Conservation (phyloP, 1,284 basidiomycete genomes). For the Phylloboletellus chloephorus region DNA sequence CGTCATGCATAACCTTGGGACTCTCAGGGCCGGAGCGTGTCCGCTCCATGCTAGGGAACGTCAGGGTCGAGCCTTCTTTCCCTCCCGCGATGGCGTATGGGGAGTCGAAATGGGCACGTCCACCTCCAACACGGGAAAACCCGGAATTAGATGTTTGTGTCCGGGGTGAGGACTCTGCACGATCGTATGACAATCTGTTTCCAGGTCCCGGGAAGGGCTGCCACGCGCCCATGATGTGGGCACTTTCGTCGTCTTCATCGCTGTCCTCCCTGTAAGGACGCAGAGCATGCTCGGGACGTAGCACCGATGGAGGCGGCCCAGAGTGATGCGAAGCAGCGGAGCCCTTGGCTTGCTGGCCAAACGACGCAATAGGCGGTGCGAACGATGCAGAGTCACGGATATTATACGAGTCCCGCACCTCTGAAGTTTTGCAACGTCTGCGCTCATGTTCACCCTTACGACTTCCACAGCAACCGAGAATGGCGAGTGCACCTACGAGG, state of each 20-base stretch:
- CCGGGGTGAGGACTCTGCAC: constrained; percentile 26
- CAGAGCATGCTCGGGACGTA: constrained; percentile 71
- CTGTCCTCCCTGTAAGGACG: constrained; percentile 73
- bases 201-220: constrained; percentile 59
- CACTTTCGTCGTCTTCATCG: constrained; percentile 70
- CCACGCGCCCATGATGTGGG: constrained; percentile 83
- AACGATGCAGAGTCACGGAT: constrained; percentile 40
- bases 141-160: constrained; percentile 47
- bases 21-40: constrained; percentile 28
- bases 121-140: constrained; percentile 74
- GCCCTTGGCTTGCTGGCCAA: constrained; percentile 22
- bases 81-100: constrained; percentile 64
- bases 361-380: constrained; percentile 34
- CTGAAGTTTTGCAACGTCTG: constrained; percentile 26
- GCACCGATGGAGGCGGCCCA: constrained; percentile 66
- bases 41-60: constrained; percentile 61
- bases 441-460: constrained; percentile 36
- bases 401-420: constrained; percentile 27
- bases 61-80: constrained; percentile 45
- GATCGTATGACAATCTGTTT: constrained; percentile 39
- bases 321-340: constrained; percentile 36
- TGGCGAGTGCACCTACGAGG: constrained; percentile 74
- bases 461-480: constrained; percentile 68
- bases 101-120: constrained; percentile 69
- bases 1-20: constrained; percentile 19